Base-by-base conservation (phyloP, 495 filamentous ascomycete species). In the Achaetomiella virescens region DNA sequence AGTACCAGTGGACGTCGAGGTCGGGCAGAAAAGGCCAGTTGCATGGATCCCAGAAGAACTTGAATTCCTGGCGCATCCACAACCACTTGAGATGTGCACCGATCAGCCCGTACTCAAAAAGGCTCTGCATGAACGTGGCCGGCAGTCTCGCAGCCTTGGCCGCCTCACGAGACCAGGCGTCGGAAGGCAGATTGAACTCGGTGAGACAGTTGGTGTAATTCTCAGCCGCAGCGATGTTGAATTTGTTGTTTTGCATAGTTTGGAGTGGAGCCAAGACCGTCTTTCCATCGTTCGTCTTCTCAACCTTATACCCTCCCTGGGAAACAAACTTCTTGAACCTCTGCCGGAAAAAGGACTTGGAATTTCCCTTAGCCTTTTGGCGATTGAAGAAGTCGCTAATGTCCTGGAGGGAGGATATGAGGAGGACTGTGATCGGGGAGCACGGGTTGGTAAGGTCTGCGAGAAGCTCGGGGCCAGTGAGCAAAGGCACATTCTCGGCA, bases 21-120 rank as follows among this genome's bases (percentile, higher is more conserved):
- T 37, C 29, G 1, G 48, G 37, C 47, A 49, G 35, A 18, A 22
- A 60, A 20, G 57, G 60, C 21, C 47, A 50, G 48, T 62, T 55
- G 48, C 24, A 45, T 9, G 60, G 57, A 18, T 62, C 60, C 56
- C 56, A 62, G 52, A 45, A 62, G 57, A 62, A 62, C 29, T 62
- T 62, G 60, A 62, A 60, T 24, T 62, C 60, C 43, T 59, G 57
- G 6, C 60, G 57, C 33, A 42, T 31, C 40, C 52, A 60, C 24
- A 56, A 21, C 60, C 60, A 62, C 20, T 36, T 17, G 17, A 62
- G 47, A 29, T 62, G 60, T 3, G 48, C 15, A 22, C 60, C 60
- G 29, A 62, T 62, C 3, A 56, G 60, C 0, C 60, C 60, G 36
- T 31, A 42, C 21, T 33, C 1, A 18, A 47, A 41, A 3, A 53